These are phyloP conservation scores for Thermochaetoides dissita DNA, from an alignment of 2,329 filamentous ascomycete species.

Conservation along the genomic window DNA sequence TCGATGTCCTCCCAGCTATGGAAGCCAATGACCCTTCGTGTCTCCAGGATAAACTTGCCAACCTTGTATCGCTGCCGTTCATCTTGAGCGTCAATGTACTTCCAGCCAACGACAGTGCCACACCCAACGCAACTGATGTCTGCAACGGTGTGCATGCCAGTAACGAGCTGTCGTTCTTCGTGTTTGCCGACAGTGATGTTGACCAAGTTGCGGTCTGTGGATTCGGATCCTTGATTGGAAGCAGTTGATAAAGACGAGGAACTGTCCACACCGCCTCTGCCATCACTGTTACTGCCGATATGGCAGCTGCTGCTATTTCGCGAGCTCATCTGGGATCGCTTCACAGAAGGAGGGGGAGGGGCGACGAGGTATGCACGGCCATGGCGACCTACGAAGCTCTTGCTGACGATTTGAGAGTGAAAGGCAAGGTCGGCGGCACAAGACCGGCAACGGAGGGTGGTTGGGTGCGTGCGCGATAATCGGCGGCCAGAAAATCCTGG, in stretches of 20 bases:
- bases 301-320: too few species aligned
- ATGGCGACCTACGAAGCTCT: constrained; percentile 52
- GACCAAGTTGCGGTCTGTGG: constrained; percentile 22
- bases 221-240: not conserved
- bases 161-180: constrained; percentile 45
- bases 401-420: constrained; percentile 46
- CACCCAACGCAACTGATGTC: constrained; percentile 48
- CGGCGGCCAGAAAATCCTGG: constrained; percentile 5
- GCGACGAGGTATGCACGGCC: constrained; percentile 48
- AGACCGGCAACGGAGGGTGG: constrained; percentile 43
- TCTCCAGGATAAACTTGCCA: constrained; percentile 55
- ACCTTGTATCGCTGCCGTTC: constrained; percentile 50
- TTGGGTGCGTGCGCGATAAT: constrained; percentile 32
- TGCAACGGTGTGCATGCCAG: constrained; percentile 49
- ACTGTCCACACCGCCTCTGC: constrained; percentile 10
- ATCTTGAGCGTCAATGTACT: constrained; percentile 51
- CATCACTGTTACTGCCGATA: constrained; percentile 11
- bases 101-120: constrained; percentile 47
- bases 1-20: constrained; percentile 38
- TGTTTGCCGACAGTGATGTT: constrained; percentile 42
- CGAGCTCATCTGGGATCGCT: too few species aligned
- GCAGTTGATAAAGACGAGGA: not conserved
- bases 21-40: constrained; percentile 38
- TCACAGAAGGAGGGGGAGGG: constrained; percentile 6
- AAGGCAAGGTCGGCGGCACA: constrained; percentile 51